Percentiles rank a stretch among this genome's conserved stretches.
Evolutionary conservation across 306 rosid species (phyloP).

Genomic region (Macrotyloma uniflorum): DNA sequence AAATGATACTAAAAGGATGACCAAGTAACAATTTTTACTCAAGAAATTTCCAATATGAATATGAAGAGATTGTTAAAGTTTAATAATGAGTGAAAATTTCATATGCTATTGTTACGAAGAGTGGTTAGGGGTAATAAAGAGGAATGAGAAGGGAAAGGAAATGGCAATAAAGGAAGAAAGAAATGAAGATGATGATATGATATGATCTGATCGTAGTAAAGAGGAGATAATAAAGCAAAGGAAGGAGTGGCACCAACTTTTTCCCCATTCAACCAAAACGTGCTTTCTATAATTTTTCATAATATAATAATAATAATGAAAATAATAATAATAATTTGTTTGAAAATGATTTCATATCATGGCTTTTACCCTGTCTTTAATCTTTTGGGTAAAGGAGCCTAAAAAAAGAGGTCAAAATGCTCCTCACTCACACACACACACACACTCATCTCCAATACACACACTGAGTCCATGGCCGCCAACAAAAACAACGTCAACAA

Average conservation of each 20-base stretch:
- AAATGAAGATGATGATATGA: slow-evolving; percentile 40
- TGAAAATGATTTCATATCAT: slow-evolving; percentile 23
- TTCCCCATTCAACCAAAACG: slow-evolving; percentile 52
- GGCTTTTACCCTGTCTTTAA: slow-evolving; percentile 46
- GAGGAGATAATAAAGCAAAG: slow-evolving; percentile 42
- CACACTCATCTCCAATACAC: neutral
- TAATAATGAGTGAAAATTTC: too few relatives aligned
- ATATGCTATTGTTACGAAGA: too few relatives aligned
- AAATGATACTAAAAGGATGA: too few relatives aligned
- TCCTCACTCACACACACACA: neutral
- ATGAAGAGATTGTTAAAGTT: too few relatives aligned
- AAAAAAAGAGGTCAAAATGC: slow-evolving; percentile 55
- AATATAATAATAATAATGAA: neutral
- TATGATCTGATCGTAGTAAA: slow-evolving; percentile 25
- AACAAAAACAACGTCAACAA: slow-evolving; percentile 33
- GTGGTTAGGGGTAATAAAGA: neutral
- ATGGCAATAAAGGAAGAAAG: slow-evolving; percentile 40
- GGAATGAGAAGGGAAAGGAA: neutral
- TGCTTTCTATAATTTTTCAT: slow-evolving; percentile 40
- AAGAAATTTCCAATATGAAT: too few relatives aligned
- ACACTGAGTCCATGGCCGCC: slow-evolving; percentile 58
- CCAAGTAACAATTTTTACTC: too few relatives aligned
- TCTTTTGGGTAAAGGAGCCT: slow-evolving; percentile 34
- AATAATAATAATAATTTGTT: neutral
- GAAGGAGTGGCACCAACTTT: slow-evolving; percentile 18